These are phyloP conservation scores for Amanita phalloides DNA, from an alignment of 768 basidiomycete species.

Conservation along the genomic window DNA sequence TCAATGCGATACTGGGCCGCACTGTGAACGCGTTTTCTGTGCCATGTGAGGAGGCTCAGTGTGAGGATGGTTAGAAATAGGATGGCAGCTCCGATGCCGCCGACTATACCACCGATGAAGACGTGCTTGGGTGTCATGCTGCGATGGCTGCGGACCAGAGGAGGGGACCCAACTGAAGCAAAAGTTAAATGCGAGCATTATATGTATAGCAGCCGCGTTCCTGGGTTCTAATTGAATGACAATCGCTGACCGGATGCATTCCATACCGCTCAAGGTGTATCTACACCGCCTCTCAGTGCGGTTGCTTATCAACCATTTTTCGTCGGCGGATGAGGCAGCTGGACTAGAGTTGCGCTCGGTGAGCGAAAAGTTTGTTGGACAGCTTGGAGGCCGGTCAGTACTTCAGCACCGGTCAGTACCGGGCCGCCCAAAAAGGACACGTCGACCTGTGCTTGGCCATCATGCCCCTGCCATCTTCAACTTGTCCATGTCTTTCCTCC, in stretches of 20 bases:
- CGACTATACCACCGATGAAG: neutral
- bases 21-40: neutral
- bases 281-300: no score
- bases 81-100: neutral
- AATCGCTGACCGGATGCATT: no score
- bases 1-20: neutral
- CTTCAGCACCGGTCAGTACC: neutral
- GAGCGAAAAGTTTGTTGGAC: no score
- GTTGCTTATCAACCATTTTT: no score
- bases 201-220: no score
- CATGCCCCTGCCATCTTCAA: neutral
- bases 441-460: neutral
- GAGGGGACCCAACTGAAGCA: neutral
- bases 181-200: neutral
- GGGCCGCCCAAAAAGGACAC: neutral
- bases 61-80: neutral
- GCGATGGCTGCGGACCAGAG: neutral
- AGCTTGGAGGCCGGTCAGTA: neutral
- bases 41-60: neutral
- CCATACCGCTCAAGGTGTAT: no score
- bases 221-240: no score
- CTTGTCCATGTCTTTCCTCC: conserved; percentile 2
- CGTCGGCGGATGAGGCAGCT: no score
- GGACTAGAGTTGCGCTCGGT: no score
- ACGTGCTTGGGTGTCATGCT: neutral